Evolutionary conservation across 2,329 filamentous ascomycete genomes (phyloP).

Genomic region (Onygenales sp.): DNA sequence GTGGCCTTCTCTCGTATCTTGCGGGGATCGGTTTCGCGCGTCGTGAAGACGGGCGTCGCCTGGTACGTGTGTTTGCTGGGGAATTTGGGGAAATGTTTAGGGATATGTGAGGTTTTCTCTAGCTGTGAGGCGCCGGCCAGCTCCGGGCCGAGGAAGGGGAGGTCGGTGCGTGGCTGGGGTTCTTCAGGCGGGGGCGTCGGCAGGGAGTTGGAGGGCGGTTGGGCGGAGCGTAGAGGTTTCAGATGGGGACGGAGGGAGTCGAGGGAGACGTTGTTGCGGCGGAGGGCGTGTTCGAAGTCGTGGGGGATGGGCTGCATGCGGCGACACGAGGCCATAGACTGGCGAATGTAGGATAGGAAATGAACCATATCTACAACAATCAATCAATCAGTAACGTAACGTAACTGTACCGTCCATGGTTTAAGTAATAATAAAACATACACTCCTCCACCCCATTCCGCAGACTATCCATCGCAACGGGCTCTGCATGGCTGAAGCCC

Average conservation of each 20-base stretch:
- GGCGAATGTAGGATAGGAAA: constrained; percentile 44
- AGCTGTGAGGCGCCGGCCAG: constrained; percentile 40
- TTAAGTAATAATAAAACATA: constrained; percentile 27
- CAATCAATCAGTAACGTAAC: constrained; percentile 8
- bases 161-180: constrained; percentile 21
- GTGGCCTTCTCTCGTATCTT: constrained; percentile 54
- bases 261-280: constrained; percentile 18
- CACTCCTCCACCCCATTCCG: constrained; percentile 49
- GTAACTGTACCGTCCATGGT: not conserved
- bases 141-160: constrained; percentile 42
- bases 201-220: constrained; percentile 17
- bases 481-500: constrained; percentile 47
- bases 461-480: constrained; percentile 49
- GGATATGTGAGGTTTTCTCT: constrained; percentile 44
- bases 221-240: constrained; percentile 16
- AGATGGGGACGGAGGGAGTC: constrained; percentile 27
- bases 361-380: constrained; percentile 41
- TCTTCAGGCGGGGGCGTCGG: constrained; percentile 34
- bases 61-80: constrained; percentile 58
- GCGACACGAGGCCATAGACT: constrained; percentile 49
- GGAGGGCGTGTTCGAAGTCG: constrained; percentile 46
- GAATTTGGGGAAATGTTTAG: constrained; percentile 51
- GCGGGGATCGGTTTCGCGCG: constrained; percentile 50
- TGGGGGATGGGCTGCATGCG: constrained; percentile 47
- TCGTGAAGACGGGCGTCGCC: constrained; percentile 48